These are phyloP conservation scores for Liquidambar formosana DNA, from an alignment of 164 flowering plant genomes.

Conservation along the genomic window DNA sequence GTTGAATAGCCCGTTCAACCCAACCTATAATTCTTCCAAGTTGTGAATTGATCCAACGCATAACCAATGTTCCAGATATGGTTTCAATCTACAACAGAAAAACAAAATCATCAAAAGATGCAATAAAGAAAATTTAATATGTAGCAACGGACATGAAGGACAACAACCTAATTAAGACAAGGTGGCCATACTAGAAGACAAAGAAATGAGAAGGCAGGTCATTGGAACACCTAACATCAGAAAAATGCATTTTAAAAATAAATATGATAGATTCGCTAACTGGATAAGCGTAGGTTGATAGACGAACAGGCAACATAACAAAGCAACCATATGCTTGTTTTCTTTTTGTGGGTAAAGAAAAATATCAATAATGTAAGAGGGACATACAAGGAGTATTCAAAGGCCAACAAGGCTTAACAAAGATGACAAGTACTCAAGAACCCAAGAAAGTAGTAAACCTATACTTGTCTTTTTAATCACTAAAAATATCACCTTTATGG, in stretches of 20 bases:
- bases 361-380: too few species aligned
- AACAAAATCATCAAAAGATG: background rate
- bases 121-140: constrained; percentile 1
- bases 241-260: background rate
- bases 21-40: constrained; percentile 79
- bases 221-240: background rate
- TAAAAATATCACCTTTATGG: too few species aligned
- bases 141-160: background rate
- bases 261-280: background rate
- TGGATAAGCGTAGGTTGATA: background rate
- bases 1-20: constrained; percentile 89
- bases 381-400: too few species aligned
- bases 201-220: background rate
- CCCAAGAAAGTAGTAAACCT: too few species aligned
- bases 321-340: background rate
- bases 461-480: too few species aligned
- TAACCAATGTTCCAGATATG: constrained; percentile 84
- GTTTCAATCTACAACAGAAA: constrained; percentile 63
- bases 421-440: too few species aligned
- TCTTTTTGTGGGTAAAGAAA: too few species aligned
- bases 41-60: constrained; percentile 97
- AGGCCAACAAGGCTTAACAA: too few species aligned
- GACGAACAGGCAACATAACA: background rate
- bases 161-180: background rate
- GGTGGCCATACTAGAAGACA: background rate